These are phyloP conservation scores for Ganoderma leucocontextum DNA, from an alignment of 1,284 basidiomycete species.

Conservation along the genomic window DNA sequence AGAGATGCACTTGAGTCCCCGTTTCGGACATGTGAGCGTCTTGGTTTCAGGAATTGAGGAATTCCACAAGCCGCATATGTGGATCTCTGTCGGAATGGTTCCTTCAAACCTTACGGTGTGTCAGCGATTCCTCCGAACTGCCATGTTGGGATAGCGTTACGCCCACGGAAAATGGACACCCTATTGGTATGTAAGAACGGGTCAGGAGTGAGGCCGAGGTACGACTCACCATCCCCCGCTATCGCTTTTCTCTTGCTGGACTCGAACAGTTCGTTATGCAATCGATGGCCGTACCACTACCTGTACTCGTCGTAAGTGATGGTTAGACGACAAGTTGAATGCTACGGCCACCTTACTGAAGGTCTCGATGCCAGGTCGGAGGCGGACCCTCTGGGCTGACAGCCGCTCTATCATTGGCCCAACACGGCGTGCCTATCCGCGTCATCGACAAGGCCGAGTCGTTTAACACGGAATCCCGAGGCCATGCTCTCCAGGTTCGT, in stretches of 20 bases:
- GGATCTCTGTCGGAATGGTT: background rate
- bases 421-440: conserved; percentile 43
- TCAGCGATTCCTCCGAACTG: background rate
- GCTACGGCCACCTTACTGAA: background rate
- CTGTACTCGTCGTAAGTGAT: conserved; percentile 10
- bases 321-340: background rate
- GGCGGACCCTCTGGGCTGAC: conserved; percentile 40
- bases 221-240: background rate
- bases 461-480: conserved; percentile 38
- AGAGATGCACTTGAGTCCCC: too few species aligned
- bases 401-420: conserved; percentile 34
- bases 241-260: background rate
- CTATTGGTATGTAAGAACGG: background rate
- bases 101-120: background rate
- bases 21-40: too few species aligned
- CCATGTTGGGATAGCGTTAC: background rate
- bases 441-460: conserved; percentile 45
- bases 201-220: background rate
- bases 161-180: background rate
- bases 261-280: background rate
- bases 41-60: too few species aligned
- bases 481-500: conserved; percentile 39
- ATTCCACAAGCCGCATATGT: background rate
- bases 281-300: background rate
- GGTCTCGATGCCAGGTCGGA: conserved; percentile 32